Evolutionary conservation across 305 asterid genomes (phyloP).

Genomic region (Solanum chacoense): DNA sequence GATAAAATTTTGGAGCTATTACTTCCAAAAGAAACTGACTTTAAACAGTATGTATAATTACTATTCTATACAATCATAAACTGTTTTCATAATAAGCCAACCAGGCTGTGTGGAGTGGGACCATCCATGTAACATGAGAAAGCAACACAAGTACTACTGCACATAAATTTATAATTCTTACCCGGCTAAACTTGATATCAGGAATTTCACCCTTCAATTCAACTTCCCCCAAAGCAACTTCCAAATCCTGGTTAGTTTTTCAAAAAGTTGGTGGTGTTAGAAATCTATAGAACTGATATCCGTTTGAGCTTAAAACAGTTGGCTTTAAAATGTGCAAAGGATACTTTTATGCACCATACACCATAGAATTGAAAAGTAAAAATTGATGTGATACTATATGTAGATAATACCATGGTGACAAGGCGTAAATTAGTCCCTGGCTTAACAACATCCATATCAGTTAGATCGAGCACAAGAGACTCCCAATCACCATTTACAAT

Average conservation of each 20-base stretch:
- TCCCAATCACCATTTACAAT: constrained; percentile 94
- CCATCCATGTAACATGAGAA: not conserved
- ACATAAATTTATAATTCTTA: constrained; percentile 27
- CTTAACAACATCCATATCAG: constrained; percentile 76
- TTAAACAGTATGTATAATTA: not conserved
- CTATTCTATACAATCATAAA: not conserved
- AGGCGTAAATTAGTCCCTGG: constrained; percentile 73
- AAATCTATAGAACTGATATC: not conserved
- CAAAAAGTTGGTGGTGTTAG: not conserved
- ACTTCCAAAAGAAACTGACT: not conserved
- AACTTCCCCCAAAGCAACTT: constrained; percentile 64
- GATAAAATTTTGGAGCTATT: not conserved
- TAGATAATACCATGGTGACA: constrained; percentile 66
- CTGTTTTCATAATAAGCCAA: not conserved
- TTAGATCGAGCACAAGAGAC: constrained; percentile 71
- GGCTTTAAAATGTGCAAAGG: not conserved
- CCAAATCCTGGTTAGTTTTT: constrained; percentile 52
- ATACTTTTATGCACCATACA: not conserved
- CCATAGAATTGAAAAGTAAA: not conserved
- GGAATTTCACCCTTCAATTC: constrained; percentile 60
- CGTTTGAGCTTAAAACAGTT: not conserved
- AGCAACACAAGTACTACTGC: constrained; percentile 1
- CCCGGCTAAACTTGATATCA: constrained; percentile 84
- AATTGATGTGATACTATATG: not conserved
- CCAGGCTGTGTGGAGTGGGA: not conserved